Evolutionary conservation across 1,139 yeast genomes (phyloP), one percentile per base, ranked within the genome.

Genomic region (Suhomyces guaymorum): DNA sequence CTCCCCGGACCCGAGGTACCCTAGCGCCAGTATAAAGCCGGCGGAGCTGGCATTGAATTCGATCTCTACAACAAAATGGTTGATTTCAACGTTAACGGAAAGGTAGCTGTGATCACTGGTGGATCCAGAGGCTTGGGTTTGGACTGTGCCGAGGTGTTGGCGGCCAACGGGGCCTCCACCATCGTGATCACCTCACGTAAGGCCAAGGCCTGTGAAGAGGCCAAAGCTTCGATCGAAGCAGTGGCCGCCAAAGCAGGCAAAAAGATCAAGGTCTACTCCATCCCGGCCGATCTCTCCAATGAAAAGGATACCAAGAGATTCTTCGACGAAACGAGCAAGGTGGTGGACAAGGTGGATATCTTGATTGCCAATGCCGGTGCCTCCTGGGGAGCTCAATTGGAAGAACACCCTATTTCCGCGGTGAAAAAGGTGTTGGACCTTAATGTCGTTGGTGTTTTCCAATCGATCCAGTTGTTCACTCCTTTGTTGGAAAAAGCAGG

Each of bases 331-430:
- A 75, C 78, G 18, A 43, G 59, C 24, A 58, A 61, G 39, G 61
- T 59, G 26, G 70, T 70, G 14, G 60, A 61, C 24, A 66, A 70
- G 50, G 70, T 82, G 21, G 80, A 84, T 52, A 80, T 84, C 42
- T 66, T 84, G 43, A 67, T 82, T 48, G 88, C 90, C 40, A 84
- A 84, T 50, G 92, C 92, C 10, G 94, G 94, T 31, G 89, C 90
- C 8, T 63, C 83, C 11, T 84, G 92, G 92, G 92, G 90, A 20
- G 83, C 80, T 4, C 75, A 74, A 19, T 61, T 83, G 38, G 81
- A 70, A 28, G 63, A 63, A 4, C 90, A 83, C 52, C 80, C 87
- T 1, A 78, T 78, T 27, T 43, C 61, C 4, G 89, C 87, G 1
- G 61, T 84, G 46, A 76, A 71, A 44, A 83, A 82, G 59, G 82